A percentile compares a stretch with the other conserved stretches of the same genome.
Evolutionary conservation across 2,329 filamentous ascomycete genomes (phyloP).

Genomic region (Aspergillus spinulosporus): DNA sequence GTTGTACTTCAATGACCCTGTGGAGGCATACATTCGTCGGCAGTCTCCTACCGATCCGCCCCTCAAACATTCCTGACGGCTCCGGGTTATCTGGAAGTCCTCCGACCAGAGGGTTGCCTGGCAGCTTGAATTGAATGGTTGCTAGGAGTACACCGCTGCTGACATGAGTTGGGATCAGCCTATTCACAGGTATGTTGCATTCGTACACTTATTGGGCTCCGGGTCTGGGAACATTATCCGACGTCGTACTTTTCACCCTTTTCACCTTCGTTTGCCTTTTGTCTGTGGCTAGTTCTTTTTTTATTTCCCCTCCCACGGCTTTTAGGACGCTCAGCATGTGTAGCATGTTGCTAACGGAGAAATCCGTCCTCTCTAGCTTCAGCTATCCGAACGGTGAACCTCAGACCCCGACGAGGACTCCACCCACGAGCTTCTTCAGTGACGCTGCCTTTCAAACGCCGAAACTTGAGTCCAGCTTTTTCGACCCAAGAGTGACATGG

Average conservation of each 20-base stretch:
- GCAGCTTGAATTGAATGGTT: slow-evolving; percentile 41
- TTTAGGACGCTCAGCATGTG: slow-evolving; percentile 6
- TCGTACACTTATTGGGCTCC: slow-evolving; percentile 13
- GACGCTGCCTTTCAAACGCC: slow-evolving; percentile 46
- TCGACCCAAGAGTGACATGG: slow-evolving; percentile 49
- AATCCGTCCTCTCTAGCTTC: slow-evolving; percentile 43
- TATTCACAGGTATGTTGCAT: slow-evolving; percentile 45
- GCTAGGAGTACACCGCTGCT: slow-evolving; percentile 39
- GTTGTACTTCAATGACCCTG: slow-evolving; percentile 30
- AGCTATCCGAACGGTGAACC: slow-evolving; percentile 49
- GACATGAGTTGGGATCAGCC: slow-evolving; percentile 51
- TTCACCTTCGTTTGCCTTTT: background rate
- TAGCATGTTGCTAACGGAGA: slow-evolving; percentile 37
- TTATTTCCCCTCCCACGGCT: background rate
- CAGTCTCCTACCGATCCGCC: slow-evolving; percentile 23
- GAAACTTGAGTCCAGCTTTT: slow-evolving; percentile 50
- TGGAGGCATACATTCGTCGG: slow-evolving; percentile 26
- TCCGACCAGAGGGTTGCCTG: slow-evolving; percentile 34
- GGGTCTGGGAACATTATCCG: slow-evolving; percentile 16
- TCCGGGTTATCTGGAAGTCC: slow-evolving; percentile 24
- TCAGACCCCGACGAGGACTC: slow-evolving; percentile 49
- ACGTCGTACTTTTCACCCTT: background rate
- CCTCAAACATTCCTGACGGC: slow-evolving; percentile 33
- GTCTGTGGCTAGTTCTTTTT: background rate
- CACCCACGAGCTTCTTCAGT: slow-evolving; percentile 40